These are phyloP conservation scores for Solanum pennellii DNA, from an alignment of 257 asterid species.

Conservation along the genomic window DNA sequence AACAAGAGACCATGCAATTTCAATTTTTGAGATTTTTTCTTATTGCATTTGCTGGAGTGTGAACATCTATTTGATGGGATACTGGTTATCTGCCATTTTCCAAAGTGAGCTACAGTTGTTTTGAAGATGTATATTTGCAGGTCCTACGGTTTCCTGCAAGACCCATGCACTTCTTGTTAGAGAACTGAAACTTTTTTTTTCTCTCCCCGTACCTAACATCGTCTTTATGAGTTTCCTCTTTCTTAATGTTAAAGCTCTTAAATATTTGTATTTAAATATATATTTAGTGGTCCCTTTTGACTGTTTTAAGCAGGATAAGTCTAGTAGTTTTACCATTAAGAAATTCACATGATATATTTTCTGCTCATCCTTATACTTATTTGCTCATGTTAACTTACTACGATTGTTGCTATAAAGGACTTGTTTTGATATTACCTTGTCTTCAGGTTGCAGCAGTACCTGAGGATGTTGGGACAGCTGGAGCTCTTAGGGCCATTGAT, in stretches of 20 bases:
- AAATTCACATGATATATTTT: not conserved
- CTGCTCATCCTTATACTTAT: not conserved
- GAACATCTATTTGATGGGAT: not conserved
- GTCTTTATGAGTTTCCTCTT: not conserved
- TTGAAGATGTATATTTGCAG: not conserved
- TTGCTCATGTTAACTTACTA: not conserved
- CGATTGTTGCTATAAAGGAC: not conserved
- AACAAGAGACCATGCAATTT: not conserved
- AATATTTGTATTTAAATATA: not conserved
- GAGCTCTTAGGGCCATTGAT: slow-evolving; percentile 84
- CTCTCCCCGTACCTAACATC: not conserved
- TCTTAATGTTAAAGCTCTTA: not conserved
- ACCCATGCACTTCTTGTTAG: not conserved
- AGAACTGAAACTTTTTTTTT: not conserved
- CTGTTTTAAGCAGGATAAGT: not conserved
- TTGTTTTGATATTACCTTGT: not conserved
- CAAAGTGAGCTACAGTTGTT: not conserved
- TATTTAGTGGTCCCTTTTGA: not conserved
- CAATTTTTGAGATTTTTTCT: not conserved
- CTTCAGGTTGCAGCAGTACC: slow-evolving; percentile 91
- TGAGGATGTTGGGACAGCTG: slow-evolving; percentile 96
- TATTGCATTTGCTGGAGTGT: not conserved
- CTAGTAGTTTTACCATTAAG: not conserved
- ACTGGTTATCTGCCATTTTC: not conserved
- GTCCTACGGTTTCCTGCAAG: not conserved